Percentiles rank a stretch among this genome's conserved stretches.
phyloP scores from a whole-genome alignment of 805 yeast species.

The Cyberlindnera maclurae region DNA sequence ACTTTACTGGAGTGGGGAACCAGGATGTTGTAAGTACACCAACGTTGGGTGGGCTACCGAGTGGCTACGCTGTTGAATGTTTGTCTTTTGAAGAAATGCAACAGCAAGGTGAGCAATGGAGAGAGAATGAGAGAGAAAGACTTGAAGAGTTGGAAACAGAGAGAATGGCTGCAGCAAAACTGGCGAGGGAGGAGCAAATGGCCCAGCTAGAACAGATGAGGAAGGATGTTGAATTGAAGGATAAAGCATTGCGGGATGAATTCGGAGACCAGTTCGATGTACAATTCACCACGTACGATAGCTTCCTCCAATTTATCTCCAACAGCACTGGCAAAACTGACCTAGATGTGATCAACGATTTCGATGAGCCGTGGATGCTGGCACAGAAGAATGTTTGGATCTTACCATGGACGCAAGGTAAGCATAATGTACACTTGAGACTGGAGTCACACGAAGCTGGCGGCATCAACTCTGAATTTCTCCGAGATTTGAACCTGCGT shows the following conservation, averaged over 20 bases:
- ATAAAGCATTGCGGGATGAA: slow-evolving; percentile 3
- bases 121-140: slow-evolving; percentile 3
- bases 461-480: slow-evolving; percentile 9
- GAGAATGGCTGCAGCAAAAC: too few species aligned
- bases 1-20: slow-evolving; percentile 60
- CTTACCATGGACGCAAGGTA: slow-evolving; percentile 18
- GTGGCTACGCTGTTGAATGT: slow-evolving; percentile 22
- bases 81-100: slow-evolving; percentile 28
- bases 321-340: background rate
- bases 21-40: slow-evolving; percentile 52
- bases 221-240: background rate
- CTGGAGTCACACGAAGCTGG: slow-evolving; percentile 13
- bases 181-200: slow-evolving; percentile 1
- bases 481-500: slow-evolving; percentile 7
- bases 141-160: background rate
- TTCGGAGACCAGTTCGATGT: slow-evolving; percentile 3
- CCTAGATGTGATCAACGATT: background rate
- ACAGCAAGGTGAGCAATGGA: slow-evolving; percentile 15
- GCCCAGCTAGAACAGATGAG: background rate
- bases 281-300: slow-evolving; percentile 28
- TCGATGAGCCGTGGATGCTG: slow-evolving; percentile 28
- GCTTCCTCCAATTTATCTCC: slow-evolving; percentile 28
- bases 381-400: slow-evolving; percentile 28
- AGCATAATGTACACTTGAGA: slow-evolving; percentile 19
- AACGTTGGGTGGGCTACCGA: slow-evolving; percentile 33